Conservation (phyloP, 371 early-diverging fungal genomes). For the Mortierella sp. region DNA sequence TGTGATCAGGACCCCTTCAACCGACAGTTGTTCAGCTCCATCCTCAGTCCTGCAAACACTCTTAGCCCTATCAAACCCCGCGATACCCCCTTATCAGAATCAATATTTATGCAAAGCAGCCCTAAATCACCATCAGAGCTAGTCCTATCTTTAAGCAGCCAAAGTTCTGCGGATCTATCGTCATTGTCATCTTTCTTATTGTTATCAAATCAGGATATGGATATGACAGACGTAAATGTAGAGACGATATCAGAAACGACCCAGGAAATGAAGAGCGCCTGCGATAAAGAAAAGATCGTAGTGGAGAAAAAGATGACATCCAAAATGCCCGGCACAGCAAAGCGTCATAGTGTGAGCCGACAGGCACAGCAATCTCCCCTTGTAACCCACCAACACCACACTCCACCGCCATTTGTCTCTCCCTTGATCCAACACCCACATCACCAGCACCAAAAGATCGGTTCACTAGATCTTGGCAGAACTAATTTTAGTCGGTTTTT, state of each 20-base stretch:
- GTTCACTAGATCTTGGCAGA: slow-evolving; percentile 23
- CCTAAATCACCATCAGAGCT: neutral
- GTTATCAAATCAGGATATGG: slow-evolving; percentile 4
- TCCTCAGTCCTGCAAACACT: slow-evolving; percentile 17
- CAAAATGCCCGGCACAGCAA: slow-evolving; percentile 12
- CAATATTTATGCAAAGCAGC: slow-evolving; percentile 2
- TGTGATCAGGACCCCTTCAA: slow-evolving; percentile 23
- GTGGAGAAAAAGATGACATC: slow-evolving; percentile 10
- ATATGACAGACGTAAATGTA: slow-evolving; percentile 4
- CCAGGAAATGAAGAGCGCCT: neutral
- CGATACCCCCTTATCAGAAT: slow-evolving; percentile 8
- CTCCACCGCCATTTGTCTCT: slow-evolving; percentile 46
- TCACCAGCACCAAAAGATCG: slow-evolving; percentile 33
- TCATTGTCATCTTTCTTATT: neutral
- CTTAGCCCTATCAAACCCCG: slow-evolving; percentile 1
- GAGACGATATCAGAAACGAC: slow-evolving; percentile 5
- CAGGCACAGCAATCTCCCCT: slow-evolving; percentile 51
- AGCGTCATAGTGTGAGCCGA: slow-evolving; percentile 50
- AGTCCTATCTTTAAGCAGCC: neutral
- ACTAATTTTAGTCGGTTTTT: slow-evolving; percentile 11
- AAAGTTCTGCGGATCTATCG: neutral
- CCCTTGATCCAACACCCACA: slow-evolving; percentile 37
- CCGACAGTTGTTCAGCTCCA: slow-evolving; percentile 20
- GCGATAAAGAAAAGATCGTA: neutral
- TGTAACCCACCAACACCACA: slow-evolving; percentile 52